phyloP scores from a whole-genome alignment of 495 filamentous ascomycete species.

The Neurospora discreta region DNA sequence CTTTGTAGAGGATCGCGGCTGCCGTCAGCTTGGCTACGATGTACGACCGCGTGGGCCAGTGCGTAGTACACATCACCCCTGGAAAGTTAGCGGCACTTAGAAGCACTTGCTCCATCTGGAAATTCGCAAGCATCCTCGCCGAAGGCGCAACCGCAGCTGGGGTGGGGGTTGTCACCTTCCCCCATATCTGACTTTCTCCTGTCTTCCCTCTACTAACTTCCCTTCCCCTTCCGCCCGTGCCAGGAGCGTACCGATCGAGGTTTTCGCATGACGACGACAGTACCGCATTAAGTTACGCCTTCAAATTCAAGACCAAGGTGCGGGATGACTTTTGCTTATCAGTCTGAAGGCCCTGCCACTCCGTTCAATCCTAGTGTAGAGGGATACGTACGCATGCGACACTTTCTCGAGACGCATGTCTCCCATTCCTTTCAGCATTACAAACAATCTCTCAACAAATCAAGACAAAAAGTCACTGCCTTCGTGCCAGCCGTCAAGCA shows the following conservation, averaged over 20 bases:
- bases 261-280: not conserved
- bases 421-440: not conserved
- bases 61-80: too few relatives aligned
- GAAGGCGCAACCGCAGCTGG: not conserved
- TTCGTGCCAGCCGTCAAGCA: not conserved
- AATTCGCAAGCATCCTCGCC: conserved; percentile 10
- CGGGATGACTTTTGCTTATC: not conserved
- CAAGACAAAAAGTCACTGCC: not conserved
- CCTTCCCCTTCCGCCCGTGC: too few relatives aligned
- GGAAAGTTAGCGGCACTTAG: not conserved
- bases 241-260: not conserved
- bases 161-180: not conserved
- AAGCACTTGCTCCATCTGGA: conserved; percentile 6
- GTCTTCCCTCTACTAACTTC: too few relatives aligned
- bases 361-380: not conserved
- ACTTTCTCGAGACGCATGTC: not conserved
- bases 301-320: not conserved
- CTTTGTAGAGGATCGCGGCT: conserved; percentile 3
- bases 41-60: conserved; percentile 1
- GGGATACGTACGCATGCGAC: not conserved
- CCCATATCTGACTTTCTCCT: not conserved
- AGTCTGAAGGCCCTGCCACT: not conserved
- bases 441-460: not conserved
- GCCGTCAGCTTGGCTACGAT: conserved; percentile 13
- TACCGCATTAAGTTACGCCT: not conserved